Evolutionary conservation across 805 yeast genomes (phyloP).

Genomic region (Yarrowia phangngaensis): DNA sequence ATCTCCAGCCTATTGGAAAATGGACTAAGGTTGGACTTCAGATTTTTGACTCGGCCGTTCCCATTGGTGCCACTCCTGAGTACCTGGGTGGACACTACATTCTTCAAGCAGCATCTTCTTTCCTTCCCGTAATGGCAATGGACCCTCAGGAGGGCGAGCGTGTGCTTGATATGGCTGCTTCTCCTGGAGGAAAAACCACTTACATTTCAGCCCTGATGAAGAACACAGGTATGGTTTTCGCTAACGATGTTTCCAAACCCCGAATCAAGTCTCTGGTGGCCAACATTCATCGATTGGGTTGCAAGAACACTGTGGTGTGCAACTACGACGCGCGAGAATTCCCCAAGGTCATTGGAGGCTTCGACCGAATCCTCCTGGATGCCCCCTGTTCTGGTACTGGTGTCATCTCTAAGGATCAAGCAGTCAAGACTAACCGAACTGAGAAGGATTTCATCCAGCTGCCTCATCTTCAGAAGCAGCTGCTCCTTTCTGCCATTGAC

Average conservation of each 20-base stretch:
- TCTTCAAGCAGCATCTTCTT: slow-evolving; percentile 96
- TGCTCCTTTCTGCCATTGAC: slow-evolving; percentile 90
- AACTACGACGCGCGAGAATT: slow-evolving; percentile 98
- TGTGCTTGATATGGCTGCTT: slow-evolving; percentile 97
- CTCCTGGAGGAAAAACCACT: slow-evolving; percentile 99
- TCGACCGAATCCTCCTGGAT: slow-evolving; percentile 89
- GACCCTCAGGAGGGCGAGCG: slow-evolving; percentile 97
- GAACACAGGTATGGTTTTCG: slow-evolving; percentile 95
- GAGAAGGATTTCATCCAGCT: slow-evolving; percentile 95
- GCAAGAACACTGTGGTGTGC: slow-evolving; percentile 93
- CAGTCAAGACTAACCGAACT: slow-evolving; percentile 87
- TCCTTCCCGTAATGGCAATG: slow-evolving; percentile 95
- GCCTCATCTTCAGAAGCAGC: slow-evolving; percentile 94
- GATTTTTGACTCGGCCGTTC: slow-evolving; percentile 97
- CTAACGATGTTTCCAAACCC: slow-evolving; percentile 94
- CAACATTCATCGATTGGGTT: slow-evolving; percentile 93
- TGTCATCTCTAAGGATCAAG: slow-evolving; percentile 95
- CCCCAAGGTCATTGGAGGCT: slow-evolving; percentile 97
- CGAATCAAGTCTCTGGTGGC: slow-evolving; percentile 96
- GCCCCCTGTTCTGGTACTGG: slow-evolving; percentile 99
- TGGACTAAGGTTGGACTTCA: slow-evolving; percentile 99
- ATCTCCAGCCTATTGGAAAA: slow-evolving; percentile 91
- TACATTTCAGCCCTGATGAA: slow-evolving; percentile 94
- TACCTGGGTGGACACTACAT: slow-evolving; percentile 97
- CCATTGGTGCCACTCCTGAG: slow-evolving; percentile 99